A percentile compares a stretch with the other conserved stretches of the same genome.
Evolutionary conservation across 1,139 yeast species (phyloP).

Genomic region (Pichia sp.): DNA sequence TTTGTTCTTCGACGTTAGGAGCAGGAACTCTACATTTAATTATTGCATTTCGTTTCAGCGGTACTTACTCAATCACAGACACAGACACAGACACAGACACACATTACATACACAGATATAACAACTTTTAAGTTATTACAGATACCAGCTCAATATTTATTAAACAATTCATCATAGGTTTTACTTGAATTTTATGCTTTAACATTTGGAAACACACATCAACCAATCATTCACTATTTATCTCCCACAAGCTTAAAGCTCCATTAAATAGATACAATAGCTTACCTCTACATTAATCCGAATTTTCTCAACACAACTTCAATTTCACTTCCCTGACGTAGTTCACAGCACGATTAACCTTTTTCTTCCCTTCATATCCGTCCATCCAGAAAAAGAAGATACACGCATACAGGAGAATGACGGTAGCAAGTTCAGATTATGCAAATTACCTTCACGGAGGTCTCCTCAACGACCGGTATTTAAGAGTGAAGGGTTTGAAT

Average conservation of each 20-base stretch:
- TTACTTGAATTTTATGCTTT: neutral
- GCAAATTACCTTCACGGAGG: slow-evolving; percentile 57
- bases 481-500: slow-evolving; percentile 70
- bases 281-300: neutral
- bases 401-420: slow-evolving; percentile 1
- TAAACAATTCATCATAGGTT: too few relatives aligned
- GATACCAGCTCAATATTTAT: neutral
- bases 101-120: neutral
- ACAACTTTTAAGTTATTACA: neutral
- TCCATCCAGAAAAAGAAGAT: neutral
- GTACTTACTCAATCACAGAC: neutral
- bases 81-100: neutral
- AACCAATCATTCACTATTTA: too few relatives aligned
- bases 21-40: neutral
- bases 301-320: neutral
- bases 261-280: neutral
- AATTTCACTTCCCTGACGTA: neutral
- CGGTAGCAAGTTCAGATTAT: slow-evolving; percentile 30
- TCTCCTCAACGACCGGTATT: slow-evolving; percentile 59
- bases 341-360: neutral
- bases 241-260: too few relatives aligned
- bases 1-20: neutral
- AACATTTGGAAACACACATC: neutral
- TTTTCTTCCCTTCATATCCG: neutral
- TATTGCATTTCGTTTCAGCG: neutral